phyloP scores from a whole-genome alignment of 768 basidiomycete species.

The Galerina sulciceps region DNA sequence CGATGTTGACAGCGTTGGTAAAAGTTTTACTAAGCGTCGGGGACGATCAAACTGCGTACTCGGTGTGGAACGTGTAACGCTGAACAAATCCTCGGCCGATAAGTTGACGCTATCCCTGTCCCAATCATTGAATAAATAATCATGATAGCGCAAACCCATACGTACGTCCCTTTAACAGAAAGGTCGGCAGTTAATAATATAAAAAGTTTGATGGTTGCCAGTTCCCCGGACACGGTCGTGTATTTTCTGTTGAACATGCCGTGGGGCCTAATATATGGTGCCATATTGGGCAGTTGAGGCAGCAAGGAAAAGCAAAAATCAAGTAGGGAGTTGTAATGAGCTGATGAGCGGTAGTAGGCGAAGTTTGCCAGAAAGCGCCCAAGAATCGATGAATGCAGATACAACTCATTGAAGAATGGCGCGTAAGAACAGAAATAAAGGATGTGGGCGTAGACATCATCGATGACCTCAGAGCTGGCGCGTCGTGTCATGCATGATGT shows the following conservation, averaged over 20 bases:
- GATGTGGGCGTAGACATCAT: conserved; percentile 13
- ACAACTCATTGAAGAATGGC: background rate
- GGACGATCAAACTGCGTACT: background rate
- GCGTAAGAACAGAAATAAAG: background rate
- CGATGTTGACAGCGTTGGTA: background rate
- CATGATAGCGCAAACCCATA: no score
- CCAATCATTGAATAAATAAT: no score
- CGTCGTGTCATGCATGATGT: conserved; percentile 16
- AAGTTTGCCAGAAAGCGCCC: background rate
- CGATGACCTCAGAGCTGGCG: conserved; percentile 23
- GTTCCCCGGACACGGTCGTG: background rate
- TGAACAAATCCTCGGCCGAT: background rate
- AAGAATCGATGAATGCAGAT: background rate
- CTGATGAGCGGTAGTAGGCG: background rate
- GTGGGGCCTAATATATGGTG: background rate
- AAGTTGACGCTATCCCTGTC: background rate
- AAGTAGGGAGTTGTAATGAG: background rate
- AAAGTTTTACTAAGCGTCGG: conserved; percentile 11
- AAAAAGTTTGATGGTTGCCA: conserved; percentile 1
- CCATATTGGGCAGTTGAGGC: background rate
- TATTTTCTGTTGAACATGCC: background rate
- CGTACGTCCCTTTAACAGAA: no score
- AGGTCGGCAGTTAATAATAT: no score
- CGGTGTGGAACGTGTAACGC: conserved; percentile 4
- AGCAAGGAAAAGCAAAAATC: background rate